phyloP scores from a whole-genome alignment of 1,284 basidiomycete genomes.

The Sanghuangporus baumii region DNA sequence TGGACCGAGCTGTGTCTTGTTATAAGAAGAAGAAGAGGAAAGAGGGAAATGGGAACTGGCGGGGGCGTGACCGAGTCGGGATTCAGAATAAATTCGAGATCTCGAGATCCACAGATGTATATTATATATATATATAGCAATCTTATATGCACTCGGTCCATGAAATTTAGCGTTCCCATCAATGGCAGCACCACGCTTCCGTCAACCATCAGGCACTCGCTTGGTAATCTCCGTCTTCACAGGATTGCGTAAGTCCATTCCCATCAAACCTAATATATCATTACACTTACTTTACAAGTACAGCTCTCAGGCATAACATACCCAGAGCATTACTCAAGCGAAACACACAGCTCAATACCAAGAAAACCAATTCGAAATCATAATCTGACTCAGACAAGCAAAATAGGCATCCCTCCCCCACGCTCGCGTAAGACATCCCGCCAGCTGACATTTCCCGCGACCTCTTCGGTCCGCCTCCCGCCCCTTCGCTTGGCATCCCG shows the following conservation, averaged over 20 bases:
- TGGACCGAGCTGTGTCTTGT: constrained; percentile 6
- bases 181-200: neutral
- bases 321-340: neutral
- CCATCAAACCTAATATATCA: neutral
- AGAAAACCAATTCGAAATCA: neutral
- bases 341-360: neutral
- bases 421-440: constrained; percentile 44
- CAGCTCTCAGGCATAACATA: neutral
- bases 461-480: constrained; percentile 26
- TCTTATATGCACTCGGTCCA: neutral
- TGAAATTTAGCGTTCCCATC: constrained; percentile 13
- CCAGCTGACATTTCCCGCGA: constrained; percentile 44
- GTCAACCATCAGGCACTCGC: neutral
- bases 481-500: constrained; percentile 18
- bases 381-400: constrained; percentile 47
- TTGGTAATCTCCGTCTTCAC: neutral
- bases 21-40: constrained; percentile 1
- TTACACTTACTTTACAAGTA: neutral
- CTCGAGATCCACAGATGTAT: neutral
- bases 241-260: neutral
- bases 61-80: constrained; percentile 5
- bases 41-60: neutral
- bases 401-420: constrained; percentile 32
- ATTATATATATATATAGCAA: neutral
- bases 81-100: neutral